phyloP scores from a whole-genome alignment of 805 yeast species.

The Wickerhamiella cacticola region DNA sequence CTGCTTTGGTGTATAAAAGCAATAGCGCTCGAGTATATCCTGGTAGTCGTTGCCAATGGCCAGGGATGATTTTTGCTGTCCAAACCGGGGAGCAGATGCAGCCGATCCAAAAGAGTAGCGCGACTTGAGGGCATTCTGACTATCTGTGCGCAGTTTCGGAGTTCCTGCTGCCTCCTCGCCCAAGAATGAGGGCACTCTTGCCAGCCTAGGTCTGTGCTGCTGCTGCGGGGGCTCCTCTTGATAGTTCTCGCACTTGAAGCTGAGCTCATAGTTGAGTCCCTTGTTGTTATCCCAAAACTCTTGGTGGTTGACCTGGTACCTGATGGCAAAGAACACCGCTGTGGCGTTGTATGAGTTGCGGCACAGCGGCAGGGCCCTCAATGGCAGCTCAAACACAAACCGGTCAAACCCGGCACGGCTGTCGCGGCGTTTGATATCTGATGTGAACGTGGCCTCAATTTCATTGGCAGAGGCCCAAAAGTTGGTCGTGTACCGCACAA shows the following conservation, averaged over 20 bases:
- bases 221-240: conserved; percentile 1
- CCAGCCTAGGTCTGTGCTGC: conserved; percentile 3
- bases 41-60: conserved; percentile 31
- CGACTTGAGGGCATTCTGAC: conserved; percentile 16
- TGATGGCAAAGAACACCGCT: conserved; percentile 43
- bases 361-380: conserved; percentile 25
- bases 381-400: conserved; percentile 49
- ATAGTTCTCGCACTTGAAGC: conserved; percentile 27
- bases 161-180: conserved; percentile 8
- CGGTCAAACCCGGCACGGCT: conserved; percentile 39
- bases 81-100: conserved; percentile 14
- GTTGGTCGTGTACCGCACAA: conserved; percentile 63
- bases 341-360: conserved; percentile 23
- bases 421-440: conserved; percentile 34
- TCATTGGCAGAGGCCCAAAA: conserved; percentile 67
- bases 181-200: conserved; percentile 2
- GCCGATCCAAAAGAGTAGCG: conserved; percentile 28
- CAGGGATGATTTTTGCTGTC: conserved; percentile 9
- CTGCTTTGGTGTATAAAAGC: conserved; percentile 28
- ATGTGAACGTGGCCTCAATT: conserved; percentile 48
- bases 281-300: conserved; percentile 75
- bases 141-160: conserved; percentile 5
- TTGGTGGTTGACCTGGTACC: conserved; percentile 36
- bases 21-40: conserved; percentile 31
- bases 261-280: conserved; percentile 44